Conservation (phyloP, 169 alveolate species). For the Plasmodium sp. region DNA sequence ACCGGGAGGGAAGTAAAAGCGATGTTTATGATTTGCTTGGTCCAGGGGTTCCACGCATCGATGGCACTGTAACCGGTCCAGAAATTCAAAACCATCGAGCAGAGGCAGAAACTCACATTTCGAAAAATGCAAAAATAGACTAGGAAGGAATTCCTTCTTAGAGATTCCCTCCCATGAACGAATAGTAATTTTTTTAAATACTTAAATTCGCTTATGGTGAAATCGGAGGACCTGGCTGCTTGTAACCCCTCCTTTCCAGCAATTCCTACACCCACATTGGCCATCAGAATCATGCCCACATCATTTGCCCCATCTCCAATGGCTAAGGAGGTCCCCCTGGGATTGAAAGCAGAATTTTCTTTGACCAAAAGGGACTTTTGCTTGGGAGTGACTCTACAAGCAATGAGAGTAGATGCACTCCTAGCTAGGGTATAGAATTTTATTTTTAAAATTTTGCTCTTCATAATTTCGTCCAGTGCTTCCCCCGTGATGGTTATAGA, state of each 20-base stretch:
- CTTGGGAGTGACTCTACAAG: slow-evolving; percentile 98
- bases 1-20: slow-evolving; percentile 85
- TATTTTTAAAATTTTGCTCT: slow-evolving; percentile 75
- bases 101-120: slow-evolving; percentile 79
- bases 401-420: slow-evolving; percentile 90
- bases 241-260: slow-evolving; percentile 98
- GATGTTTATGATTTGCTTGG: slow-evolving; percentile 84
- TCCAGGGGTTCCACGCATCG: slow-evolving; percentile 85
- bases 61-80: slow-evolving; percentile 84
- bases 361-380: slow-evolving; percentile 97
- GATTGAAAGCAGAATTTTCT: slow-evolving; percentile 89
- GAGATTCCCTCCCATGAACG: slow-evolving; percentile 90
- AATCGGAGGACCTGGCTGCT: slow-evolving; percentile 94
- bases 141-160: slow-evolving; percentile 86
- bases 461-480: slow-evolving; percentile 80
- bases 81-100: slow-evolving; percentile 77
- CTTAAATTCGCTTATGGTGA: slow-evolving; percentile 91
- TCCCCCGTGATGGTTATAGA: slow-evolving; percentile 87
- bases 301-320: slow-evolving; percentile 99
- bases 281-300: slow-evolving; percentile 98
- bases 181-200: slow-evolving; percentile 88
- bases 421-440: slow-evolving; percentile 83
- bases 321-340: slow-evolving; percentile 88
- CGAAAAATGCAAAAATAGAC: slow-evolving; percentile 85
- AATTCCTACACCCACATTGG: slow-evolving; percentile 98